A percentile compares a stretch with the other conserved stretches of the same genome.
These are phyloP conservation scores for Physcomitrellopsis africana DNA, from an alignment of 225 moss, liverwort and hornwort species.

Conservation along the genomic window DNA sequence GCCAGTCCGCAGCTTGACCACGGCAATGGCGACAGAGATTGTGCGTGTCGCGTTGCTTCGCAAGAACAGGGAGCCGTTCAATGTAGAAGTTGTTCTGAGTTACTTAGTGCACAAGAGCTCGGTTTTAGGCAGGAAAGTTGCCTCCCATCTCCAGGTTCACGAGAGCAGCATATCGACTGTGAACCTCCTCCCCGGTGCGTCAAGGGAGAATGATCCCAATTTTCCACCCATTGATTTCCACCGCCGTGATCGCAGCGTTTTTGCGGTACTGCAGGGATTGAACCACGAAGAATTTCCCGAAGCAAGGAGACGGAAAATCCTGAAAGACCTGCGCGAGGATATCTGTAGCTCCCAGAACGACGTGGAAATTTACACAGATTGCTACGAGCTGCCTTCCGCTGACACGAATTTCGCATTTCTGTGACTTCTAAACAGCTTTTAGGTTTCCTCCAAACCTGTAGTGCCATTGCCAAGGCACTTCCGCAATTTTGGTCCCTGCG, in stretches of 20 bases:
- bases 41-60: slow-evolving; percentile 55
- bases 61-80: slow-evolving; percentile 33
- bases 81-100: slow-evolving; percentile 37
- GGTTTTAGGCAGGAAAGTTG: slow-evolving; percentile 48
- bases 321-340: slow-evolving; percentile 22
- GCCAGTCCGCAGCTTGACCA: slow-evolving; percentile 48
- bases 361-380: slow-evolving; percentile 45
- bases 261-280: slow-evolving; percentile 50
- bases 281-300: not conserved
- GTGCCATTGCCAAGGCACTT: too few relatives aligned
- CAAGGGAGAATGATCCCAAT: not conserved
- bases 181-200: slow-evolving; percentile 33
- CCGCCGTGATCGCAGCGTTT: slow-evolving; percentile 13
- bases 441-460: too few relatives aligned
- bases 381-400: slow-evolving; percentile 10
- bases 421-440: too few relatives aligned
- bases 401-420: too few relatives aligned
- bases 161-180: slow-evolving; percentile 35
- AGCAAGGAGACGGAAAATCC: slow-evolving; percentile 16
- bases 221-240: slow-evolving; percentile 16
- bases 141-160: slow-evolving; percentile 48
- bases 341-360: slow-evolving; percentile 40
- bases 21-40: slow-evolving; percentile 59
- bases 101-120: slow-evolving; percentile 53
- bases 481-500: too few relatives aligned